Conservation (phyloP, 805 yeast genomes). For the Candida pini region DNA sequence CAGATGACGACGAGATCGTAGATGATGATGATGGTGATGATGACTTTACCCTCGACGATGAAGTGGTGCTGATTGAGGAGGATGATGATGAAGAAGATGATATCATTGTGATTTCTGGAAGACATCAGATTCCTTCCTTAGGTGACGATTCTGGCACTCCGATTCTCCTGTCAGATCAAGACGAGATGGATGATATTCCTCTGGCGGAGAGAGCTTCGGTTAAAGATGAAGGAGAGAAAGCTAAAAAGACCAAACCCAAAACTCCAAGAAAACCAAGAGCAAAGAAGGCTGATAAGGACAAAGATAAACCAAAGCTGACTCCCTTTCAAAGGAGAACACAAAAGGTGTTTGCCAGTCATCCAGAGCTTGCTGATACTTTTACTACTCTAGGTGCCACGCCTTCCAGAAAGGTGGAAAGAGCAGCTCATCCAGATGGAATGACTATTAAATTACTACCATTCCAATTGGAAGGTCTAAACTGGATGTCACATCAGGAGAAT, state of each 20-base stretch:
- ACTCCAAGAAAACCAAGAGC: constrained; percentile 23
- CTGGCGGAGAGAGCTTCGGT: constrained; percentile 4
- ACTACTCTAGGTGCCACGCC: constrained; percentile 49
- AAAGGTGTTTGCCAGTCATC: constrained; percentile 68
- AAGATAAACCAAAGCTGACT: constrained; percentile 59
- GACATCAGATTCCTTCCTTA: no score
- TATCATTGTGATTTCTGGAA: constrained; percentile 18
- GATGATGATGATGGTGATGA: constrained; percentile 18
- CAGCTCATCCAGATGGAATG: constrained; percentile 77
- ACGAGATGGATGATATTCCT: constrained; percentile 13
- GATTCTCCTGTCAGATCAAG: constrained; percentile 13
- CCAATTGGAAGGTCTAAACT: constrained; percentile 87
- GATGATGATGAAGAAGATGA: constrained; percentile 19
- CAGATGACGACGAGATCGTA: constrained; percentile 9
- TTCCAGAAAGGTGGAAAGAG: constrained; percentile 44
- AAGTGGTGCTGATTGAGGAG: constrained; percentile 7
- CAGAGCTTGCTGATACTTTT: constrained; percentile 69
- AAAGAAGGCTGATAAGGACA: constrained; percentile 28
- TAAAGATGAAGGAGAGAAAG: constrained; percentile 1
- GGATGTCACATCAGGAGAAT: constrained; percentile 87
- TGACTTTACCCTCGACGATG: constrained; percentile 23
- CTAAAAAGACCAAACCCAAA: constrained; percentile 8
- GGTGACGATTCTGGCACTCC: constrained; percentile 9
- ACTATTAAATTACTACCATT: constrained; percentile 73
- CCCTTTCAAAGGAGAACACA: constrained; percentile 66